Evolutionary conservation across 2,329 filamentous ascomycete genomes (phyloP), one percentile per base, ranked within the genome.

Genomic region (Aspergillus hortae): DNA sequence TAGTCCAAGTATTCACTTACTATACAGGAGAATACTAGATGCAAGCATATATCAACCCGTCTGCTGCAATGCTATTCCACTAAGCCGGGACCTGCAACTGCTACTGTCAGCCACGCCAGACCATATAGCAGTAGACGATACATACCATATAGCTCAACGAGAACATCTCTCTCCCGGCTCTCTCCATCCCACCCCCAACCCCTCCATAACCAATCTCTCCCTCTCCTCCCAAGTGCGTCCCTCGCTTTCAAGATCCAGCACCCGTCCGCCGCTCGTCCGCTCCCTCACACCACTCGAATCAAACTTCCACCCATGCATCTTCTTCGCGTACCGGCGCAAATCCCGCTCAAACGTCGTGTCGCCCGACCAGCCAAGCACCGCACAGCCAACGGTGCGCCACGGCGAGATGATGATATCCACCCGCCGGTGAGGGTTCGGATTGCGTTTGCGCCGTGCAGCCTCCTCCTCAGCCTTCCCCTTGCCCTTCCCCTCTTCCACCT

Each of bases 341-440:
- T 97, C 94, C 21, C 92, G 79, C 74, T 96, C 84, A 60, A 96
- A 97, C 0, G 91, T 96, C 0, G 87, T 95, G 1, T 86, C 92
- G 1, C 91, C 89, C 14, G 83, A 87, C 94, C 92, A 97, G 1
- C 91, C 92, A 15, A 92, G 74, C 4, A 97, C 80, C 0, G 92
- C 92, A 61, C 91, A 96, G 0, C 94, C 92, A 0, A 89, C 85
- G 0, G 90, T 95, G 51, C 85, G 86, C 89, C 92, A 96, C 0
- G 92, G 90, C 19, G 84, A 85, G 55, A 97, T 78, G 59, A 97
- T 92, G 52, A 97, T 96, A 66, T 97, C 92, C 1, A 97, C 92
- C 43, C 92, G 80, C 17, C 91, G 83, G 66, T 96, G 92, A 1
- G 81, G 80, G 60, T 90, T 90, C 0, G 84, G 80, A 54, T 91